These are phyloP conservation scores for Metrosideros polymorpha DNA, from an alignment of 441 rosid species.

Conservation along the genomic window DNA sequence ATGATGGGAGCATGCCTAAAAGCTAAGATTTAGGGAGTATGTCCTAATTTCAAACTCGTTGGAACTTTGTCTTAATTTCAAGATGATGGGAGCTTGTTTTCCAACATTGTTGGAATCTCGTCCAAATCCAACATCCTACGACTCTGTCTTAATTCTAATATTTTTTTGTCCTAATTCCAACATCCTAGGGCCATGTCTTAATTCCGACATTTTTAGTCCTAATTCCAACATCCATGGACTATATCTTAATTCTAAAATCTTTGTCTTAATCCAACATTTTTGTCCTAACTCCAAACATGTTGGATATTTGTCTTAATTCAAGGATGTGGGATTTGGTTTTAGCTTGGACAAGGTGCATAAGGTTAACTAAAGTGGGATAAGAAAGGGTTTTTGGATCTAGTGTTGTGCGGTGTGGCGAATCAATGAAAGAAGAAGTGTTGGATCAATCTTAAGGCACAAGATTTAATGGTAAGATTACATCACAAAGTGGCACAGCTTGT, in stretches of 20 bases:
- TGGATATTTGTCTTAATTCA: neutral
- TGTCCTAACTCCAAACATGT: neutral
- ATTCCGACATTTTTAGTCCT: neutral
- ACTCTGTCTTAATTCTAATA: fast-evolving
- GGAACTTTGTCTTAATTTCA: neutral
- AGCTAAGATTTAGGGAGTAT: neutral
- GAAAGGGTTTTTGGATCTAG: no score
- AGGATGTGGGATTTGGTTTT: neutral
- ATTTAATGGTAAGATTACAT: no score
- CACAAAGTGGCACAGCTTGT: no score
- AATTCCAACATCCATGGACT: neutral
- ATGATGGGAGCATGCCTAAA: neutral
- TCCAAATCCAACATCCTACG: neutral
- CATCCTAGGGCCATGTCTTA: fast-evolving
- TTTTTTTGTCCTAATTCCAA: neutral
- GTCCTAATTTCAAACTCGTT: neutral
- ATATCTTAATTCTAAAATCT: fast-evolving
- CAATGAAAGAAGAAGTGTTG: no score
- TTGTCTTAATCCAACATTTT: neutral
- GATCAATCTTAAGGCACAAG: no score
- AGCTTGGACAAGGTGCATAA: no score
- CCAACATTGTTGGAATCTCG: neutral
- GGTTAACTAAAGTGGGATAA: no score
- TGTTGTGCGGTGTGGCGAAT: no score
- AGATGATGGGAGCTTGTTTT: neutral